Percentiles rank a stretch among this genome's conserved stretches.
Conservation (phyloP, 345 rosid genomes). For the Eucalyptus tenuipes region DNA sequence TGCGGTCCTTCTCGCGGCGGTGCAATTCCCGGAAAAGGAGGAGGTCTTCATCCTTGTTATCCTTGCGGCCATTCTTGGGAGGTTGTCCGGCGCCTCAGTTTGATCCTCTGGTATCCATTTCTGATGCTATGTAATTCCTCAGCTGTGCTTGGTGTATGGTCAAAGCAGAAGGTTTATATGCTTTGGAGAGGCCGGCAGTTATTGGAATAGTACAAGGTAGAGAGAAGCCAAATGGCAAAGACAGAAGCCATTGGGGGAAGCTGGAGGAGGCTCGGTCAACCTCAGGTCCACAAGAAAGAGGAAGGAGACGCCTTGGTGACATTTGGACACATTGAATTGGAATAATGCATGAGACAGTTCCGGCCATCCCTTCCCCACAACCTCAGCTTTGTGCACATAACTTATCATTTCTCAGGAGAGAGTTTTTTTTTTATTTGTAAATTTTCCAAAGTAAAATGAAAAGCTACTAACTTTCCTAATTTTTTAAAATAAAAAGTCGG, state of each 20-base stretch:
- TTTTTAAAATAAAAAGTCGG: not conserved
- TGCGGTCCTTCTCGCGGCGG: constrained; percentile 26
- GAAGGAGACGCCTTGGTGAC: not conserved
- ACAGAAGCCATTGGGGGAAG: not conserved
- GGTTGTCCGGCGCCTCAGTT: not conserved
- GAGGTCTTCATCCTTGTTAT: constrained; percentile 39
- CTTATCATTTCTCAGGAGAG: not conserved
- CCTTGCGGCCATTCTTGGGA: not conserved
- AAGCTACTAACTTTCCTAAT: not conserved
- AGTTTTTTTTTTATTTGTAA: not conserved
- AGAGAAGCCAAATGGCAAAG: not conserved
- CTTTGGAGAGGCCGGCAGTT: not conserved
- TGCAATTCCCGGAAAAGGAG: constrained; percentile 43
- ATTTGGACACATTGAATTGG: not conserved
- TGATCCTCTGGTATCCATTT: not conserved
- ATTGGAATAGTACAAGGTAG: not conserved
- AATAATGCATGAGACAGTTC: not conserved
- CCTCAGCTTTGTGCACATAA: not conserved
- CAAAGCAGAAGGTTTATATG: not conserved
- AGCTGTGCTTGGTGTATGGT: not conserved
- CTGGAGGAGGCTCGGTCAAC: not conserved
- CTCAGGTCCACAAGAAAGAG: not conserved
- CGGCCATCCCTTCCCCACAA: not conserved
- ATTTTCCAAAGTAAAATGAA: not conserved
- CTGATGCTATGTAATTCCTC: not conserved